These are phyloP conservation scores for Athelia psychrophila DNA, from an alignment of 1,284 basidiomycete species.

Conservation along the genomic window DNA sequence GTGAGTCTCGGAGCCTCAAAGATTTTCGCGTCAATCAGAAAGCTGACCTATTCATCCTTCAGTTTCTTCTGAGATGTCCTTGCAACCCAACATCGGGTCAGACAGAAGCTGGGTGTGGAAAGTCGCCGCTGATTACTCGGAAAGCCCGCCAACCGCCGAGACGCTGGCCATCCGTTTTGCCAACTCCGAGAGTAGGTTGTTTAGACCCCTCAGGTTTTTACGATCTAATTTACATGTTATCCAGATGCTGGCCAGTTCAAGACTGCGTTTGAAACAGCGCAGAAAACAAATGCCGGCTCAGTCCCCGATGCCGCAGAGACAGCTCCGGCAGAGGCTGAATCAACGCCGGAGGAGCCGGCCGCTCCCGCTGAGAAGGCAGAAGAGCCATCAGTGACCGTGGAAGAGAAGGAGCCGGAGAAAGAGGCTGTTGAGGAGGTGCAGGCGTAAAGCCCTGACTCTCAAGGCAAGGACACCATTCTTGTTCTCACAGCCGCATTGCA, in stretches of 20 bases:
- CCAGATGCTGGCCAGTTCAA: slow-evolving; percentile 89
- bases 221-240: slow-evolving; percentile 8
- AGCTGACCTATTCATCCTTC: not conserved
- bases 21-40: slow-evolving; percentile 6
- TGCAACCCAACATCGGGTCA: slow-evolving; percentile 98
- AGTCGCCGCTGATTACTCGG: slow-evolving; percentile 93
- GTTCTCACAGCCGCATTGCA: not conserved
- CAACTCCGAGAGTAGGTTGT: slow-evolving; percentile 89
- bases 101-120: slow-evolving; percentile 99
- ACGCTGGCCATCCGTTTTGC: slow-evolving; percentile 98
- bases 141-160: slow-evolving; percentile 85
- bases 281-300: slow-evolving; percentile 59
- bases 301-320: slow-evolving; percentile 24
- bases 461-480: not conserved
- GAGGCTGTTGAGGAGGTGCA: slow-evolving; percentile 26
- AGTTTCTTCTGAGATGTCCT: slow-evolving; percentile 88
- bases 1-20: slow-evolving; percentile 52
- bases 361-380: slow-evolving; percentile 23
- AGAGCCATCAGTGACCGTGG: slow-evolving; percentile 23
- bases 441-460: slow-evolving; percentile 12
- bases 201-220: slow-evolving; percentile 10
- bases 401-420: slow-evolving; percentile 25
- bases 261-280: slow-evolving; percentile 82
- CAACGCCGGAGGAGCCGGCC: slow-evolving; percentile 22
- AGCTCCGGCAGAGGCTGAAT: slow-evolving; percentile 20